Base-by-base conservation (phyloP, 2,329 filamentous ascomycete species). In the Microcyclospora tardicrescens region DNA sequence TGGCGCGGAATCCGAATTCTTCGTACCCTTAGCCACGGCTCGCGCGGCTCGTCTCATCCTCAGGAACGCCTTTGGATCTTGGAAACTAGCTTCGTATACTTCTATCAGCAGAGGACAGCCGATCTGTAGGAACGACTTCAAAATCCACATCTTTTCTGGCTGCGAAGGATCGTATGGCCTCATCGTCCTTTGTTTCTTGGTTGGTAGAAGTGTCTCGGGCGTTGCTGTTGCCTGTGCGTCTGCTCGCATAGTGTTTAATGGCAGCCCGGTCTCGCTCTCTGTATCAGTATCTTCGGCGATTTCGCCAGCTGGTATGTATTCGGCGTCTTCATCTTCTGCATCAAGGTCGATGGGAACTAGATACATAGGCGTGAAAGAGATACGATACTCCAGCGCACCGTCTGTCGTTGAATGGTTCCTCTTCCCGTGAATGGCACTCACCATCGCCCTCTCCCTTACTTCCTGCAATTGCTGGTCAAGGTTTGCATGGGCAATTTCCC, bases 321-420 rank as follows among this genome's bases (percentile, higher is more conserved):
- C 53, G 36, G 56, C 54, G 9, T 83, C 79, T 29, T 83, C 77
- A 38, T 84, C 79, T 55, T 95, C 87, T 0, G 70, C 67, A 10
- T 76, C 72, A 16, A 95, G 63, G 52, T 93, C 77, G 30, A 96
- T 71, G 0, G 77, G 77, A 2, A 94, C 84, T 12, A 95, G 70
- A 24, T 82, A 72, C 2, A 76, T 69, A 0, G 91, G 91, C 4
- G 79, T 67, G 53, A 82, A 93, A 2, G 82, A 77, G 15, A 96
- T 62, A 6, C 89, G 79, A 9, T 95, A 59, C 56, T 96, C 89
- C 2, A 77, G 70, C 4, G 77, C 75, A 1, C 72, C 76, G 54
- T 93, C 89, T 0, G 81, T 87, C 37, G 74, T 79, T 33, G 75
- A 72, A 58, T 93, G 86, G 5, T 66, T 67, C 41, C 89, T 71